Evolutionary conservation across 768 basidiomycete species (phyloP), one percentile per base, ranked within the genome.

Genomic region (Tricholoma sp.): DNA sequence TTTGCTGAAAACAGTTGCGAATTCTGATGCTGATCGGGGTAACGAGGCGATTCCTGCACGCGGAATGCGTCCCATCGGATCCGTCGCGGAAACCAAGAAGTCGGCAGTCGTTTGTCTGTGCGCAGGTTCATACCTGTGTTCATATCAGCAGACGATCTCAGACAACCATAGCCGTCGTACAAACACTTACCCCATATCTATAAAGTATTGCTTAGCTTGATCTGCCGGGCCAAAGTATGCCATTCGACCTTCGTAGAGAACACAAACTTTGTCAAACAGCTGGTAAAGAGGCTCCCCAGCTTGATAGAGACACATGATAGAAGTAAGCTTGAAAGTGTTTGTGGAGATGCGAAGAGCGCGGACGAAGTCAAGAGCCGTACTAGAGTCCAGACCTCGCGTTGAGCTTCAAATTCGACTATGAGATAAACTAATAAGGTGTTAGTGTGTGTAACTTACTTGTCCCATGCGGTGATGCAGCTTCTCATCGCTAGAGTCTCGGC

Each of bases 301-400:
- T 69, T 94, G 91, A 69, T 94, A 93, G 36, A 94, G 81, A 1
- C 89, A 87, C n/a, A 89, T 87, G 55, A 94, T 80, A 0, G 86
- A 90, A 0, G 86, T 74, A n/a, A 68, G 57, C 15, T 71, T 65
- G 54, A 74, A 73, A 2, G 79, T 73, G 61, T 90, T 84, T 0
- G 88, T 88, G 2, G 80, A 73, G 39, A 83, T 76, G 2, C 88
- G 80, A 31, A 91, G 73, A 1, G 84, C 81, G 45, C 77, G 83
- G 44, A 84, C 81, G 61, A 88, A 90, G 65, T 90, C 24, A 24
- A 24, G 24, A 24, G 24, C 24, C 24, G 24, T 24, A 24, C 24
- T 24, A 24, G 24, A 24, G 64, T 86, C 85, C 44, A 86, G 73
- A 6, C 85, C 84, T 32, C 82, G 75, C 4, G 85, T 86, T 2